phyloP scores from a whole-genome alignment of 2,329 filamentous ascomycete genomes.

The Colletotrichum graminicola region DNA sequence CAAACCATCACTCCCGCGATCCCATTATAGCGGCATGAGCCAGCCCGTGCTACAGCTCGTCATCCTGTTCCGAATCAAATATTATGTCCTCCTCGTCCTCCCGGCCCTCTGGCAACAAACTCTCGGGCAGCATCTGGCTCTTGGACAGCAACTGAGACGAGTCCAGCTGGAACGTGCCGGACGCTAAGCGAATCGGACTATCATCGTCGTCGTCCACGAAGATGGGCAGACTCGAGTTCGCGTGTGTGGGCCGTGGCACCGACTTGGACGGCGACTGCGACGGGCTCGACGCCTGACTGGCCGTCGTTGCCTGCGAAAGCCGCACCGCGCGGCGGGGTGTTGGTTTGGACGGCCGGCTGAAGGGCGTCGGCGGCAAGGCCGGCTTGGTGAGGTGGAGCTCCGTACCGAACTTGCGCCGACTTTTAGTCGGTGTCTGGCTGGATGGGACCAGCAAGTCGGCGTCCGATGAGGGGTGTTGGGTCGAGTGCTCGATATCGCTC shows the following conservation, averaged over 20 bases:
- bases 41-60: constrained; percentile 16
- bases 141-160: constrained; percentile 64
- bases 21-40: neutral
- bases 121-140: constrained; percentile 67
- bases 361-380: constrained; percentile 31
- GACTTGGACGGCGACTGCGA: constrained; percentile 48
- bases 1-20: neutral
- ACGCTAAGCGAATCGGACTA: constrained; percentile 42
- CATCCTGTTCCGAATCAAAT: constrained; percentile 41
- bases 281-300: constrained; percentile 52
- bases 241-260: constrained; percentile 44
- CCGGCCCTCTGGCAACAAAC: constrained; percentile 54
- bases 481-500: constrained; percentile 55
- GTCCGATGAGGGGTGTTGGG: constrained; percentile 46
- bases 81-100: constrained; percentile 41
- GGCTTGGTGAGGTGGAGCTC: constrained; percentile 37
- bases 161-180: constrained; percentile 45
- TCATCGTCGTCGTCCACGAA: constrained; percentile 44
- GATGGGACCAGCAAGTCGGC: constrained; percentile 51
- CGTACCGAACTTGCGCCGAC: constrained; percentile 22
- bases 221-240: constrained; percentile 43
- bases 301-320: constrained; percentile 53
- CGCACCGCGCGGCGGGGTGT: constrained; percentile 39
- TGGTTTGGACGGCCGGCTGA: constrained; percentile 37
- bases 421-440: constrained; percentile 43